Evolutionary conservation across 148 eudicot genomes (phyloP), one percentile per base, ranked within the genome.

Genomic region (Agrostemma githago): DNA sequence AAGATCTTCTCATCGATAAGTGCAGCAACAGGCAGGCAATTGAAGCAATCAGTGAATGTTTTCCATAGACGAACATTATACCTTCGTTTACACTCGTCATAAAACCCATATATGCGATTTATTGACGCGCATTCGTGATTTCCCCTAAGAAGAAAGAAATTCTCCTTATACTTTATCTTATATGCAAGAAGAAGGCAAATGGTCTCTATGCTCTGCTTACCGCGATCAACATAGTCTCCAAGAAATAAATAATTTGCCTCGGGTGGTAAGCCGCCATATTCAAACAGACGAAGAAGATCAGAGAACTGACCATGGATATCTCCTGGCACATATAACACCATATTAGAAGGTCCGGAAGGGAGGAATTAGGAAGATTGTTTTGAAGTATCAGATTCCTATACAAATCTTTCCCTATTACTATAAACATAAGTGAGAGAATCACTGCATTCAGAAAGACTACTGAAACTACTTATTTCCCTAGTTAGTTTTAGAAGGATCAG

Each of bases 221-320:
- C 95, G 78, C 95, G 95, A 74, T 90, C 95, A 34, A 90, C 95
- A 77, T 90, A 90, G 73, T 90, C 95, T 66, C 95, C 95, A 66
- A 90, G 72, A 82, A 90, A 90, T 73, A 90, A 82, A 80, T 88
- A 90, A 79, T 86, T 90, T 39, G 95, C 86, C 71, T 83, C 90
- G 1, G 92, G 92, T 14, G 92, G 96, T 68, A 83, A 88, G 56
- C 96, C 96, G 21, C 96, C 96, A 64, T 90, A 90, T 82, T 90
- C 96, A 71, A 90, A 90, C 83, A 90, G 85, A 68, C 96, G 85
- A 71, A 90, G 89, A 73, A 90, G 91, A 85, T 90, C 95, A 54
- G 94, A 80, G 77, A 74, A 89, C 74, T 89, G 94, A 41, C 94
- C 94, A 74, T 89, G 94, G 67, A 90, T 80, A 79, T 90, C 95